These are phyloP conservation scores for Capsicum pubescens DNA, from an alignment of 257 asterid genomes.

Conservation along the genomic window DNA sequence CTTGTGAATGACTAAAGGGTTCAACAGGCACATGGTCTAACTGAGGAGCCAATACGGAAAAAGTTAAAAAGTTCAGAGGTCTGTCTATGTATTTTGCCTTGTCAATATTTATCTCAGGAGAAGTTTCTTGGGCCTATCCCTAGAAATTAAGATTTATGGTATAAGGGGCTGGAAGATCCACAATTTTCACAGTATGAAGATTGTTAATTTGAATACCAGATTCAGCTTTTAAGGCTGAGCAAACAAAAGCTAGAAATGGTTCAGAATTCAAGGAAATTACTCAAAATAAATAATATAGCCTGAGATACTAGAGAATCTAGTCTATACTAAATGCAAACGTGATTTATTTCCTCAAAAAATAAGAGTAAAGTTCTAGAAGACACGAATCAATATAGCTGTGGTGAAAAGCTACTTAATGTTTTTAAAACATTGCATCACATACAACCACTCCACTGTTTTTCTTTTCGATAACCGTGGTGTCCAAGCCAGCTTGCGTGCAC, in stretches of 20 bases:
- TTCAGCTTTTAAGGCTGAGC: constrained; percentile 3
- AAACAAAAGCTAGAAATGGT: constrained; percentile 12
- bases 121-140: constrained; percentile 16
- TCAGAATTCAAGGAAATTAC: constrained; percentile 12
- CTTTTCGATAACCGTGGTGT: too few relatives aligned
- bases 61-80: too few relatives aligned
- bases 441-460: background rate
- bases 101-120: background rate
- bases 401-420: background rate
- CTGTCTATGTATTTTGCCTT: too few relatives aligned
- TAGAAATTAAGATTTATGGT: background rate
- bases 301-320: constrained; percentile 14
- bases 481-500: too few relatives aligned
- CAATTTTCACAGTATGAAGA: background rate
- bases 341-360: background rate
- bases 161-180: constrained; percentile 10
- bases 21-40: too few relatives aligned
- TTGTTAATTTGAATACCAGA: background rate
- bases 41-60: too few relatives aligned
- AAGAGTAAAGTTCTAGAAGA: constrained; percentile 11
- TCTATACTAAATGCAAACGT: background rate
- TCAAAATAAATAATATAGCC: constrained; percentile 5
- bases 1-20: too few relatives aligned
- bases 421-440: background rate
- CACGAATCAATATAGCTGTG: background rate